Evolutionary conservation across 2,329 filamentous ascomycete species (phyloP).

Genomic region (Neofusicoccum laricinum): DNA sequence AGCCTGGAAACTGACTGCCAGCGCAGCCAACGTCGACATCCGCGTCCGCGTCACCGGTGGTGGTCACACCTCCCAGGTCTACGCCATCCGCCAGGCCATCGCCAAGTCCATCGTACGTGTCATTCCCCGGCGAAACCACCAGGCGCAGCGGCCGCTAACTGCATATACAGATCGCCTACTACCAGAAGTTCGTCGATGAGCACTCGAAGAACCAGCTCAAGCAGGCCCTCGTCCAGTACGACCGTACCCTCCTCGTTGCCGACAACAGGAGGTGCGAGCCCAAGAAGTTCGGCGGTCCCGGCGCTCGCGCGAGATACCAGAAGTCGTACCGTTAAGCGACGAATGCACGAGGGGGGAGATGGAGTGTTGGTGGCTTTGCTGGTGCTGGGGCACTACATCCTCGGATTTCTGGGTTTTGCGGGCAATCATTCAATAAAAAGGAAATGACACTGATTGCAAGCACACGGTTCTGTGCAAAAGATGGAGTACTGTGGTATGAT

Average conservation of each 20-base stretch:
- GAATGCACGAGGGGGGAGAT: constrained; percentile 16
- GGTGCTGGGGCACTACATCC: constrained; percentile 16
- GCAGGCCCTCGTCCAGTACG: constrained; percentile 92
- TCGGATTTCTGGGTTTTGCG: constrained; percentile 18
- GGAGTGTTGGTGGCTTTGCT: constrained; percentile 16
- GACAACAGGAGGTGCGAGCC: constrained; percentile 99
- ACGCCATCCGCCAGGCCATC: constrained; percentile 98
- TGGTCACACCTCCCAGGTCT: constrained; percentile 97
- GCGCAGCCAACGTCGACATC: constrained; percentile 80
- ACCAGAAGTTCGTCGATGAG: constrained; percentile 99
- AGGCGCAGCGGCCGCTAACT: constrained; percentile 15
- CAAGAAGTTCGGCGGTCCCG: constrained; percentile 95
- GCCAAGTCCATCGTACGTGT: constrained; percentile 77
- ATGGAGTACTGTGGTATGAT: constrained; percentile 13
- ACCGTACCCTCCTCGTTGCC: constrained; percentile 95
- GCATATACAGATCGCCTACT: constrained; percentile 71
- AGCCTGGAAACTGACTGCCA: constrained; percentile 21
- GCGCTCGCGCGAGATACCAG: constrained; percentile 95
- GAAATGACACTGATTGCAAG: constrained; percentile 37
- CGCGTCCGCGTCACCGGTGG: constrained; percentile 93
- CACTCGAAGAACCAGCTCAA: constrained; percentile 99
- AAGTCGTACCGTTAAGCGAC: constrained; percentile 92
- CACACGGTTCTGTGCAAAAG: constrained; percentile 13
- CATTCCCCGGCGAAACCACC: background rate
- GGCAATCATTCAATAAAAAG: constrained; percentile 37